Base-by-base conservation (phyloP, 768 basidiomycete species). In the Serendipita sp. region DNA sequence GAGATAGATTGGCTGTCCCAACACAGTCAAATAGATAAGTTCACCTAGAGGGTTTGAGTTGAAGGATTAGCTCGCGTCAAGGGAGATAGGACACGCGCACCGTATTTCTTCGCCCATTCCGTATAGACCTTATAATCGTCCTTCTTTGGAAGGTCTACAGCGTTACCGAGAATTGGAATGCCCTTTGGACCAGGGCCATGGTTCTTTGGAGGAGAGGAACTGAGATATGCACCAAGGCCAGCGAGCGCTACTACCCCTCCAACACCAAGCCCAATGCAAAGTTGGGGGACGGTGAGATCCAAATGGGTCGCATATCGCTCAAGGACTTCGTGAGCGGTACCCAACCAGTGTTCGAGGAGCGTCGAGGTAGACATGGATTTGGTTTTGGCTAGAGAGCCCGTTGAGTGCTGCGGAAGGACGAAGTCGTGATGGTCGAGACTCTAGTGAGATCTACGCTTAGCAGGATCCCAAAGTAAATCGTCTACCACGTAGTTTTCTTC, bases 181-280 rank as follows among this genome's bases (percentile, higher is more conserved):
- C 84, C 83, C 66, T 77, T 80, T 64, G 87, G 87, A 27, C 86
- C 87, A 64, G 86, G 85, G 43, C 55, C 55, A n/a, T 60, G n/a
- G 34, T 31, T n/a, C 8, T n/a, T 36, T 8, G 23, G 10, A n/a
- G 27, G 10, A 8, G 27, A 5, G 8, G 29, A 31, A 10, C 16
- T 27, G 16, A 34, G 34, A 29, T 11, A 34, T n/a, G 23, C 23
- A 34, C 27, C 16, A 4, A 31, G 27, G 10, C 23, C 36, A 10
- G 29, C 36, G 29, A 37, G 29, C 16, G 34, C 10, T 53, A 65
- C 36, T 63, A 64, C 43, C 52, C 62, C n/a, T 63, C 44, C 55
- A 65, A 66, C 37, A 63, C 67, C 31, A 66, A 48, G 62, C 43
- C 16, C 66, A 63, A 63, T 58, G 50, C 2, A 58, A 60, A 44